These are phyloP conservation scores for Spizellomyces punctatus DNA, from an alignment of 192 early-diverging fungal species.

Conservation along the genomic window DNA sequence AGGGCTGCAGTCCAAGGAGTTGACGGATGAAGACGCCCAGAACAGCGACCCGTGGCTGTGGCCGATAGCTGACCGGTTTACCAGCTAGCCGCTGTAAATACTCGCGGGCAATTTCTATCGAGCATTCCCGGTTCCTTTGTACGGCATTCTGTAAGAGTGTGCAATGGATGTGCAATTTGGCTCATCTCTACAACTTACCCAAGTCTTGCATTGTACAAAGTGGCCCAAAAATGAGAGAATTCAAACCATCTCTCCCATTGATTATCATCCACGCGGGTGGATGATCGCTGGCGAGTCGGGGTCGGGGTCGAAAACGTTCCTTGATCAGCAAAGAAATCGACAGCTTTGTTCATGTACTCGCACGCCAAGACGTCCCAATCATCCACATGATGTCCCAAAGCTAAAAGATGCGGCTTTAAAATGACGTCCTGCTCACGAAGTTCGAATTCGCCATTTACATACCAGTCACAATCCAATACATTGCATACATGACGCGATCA, in stretches of 20 bases:
- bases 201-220: conserved; percentile 6
- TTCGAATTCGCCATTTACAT: neutral
- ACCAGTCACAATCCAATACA: conserved; percentile 1
- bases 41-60: conserved; percentile 29
- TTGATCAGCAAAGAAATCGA: conserved; percentile 22
- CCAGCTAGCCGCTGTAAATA: conserved; percentile 6
- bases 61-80: conserved; percentile 13
- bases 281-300: neutral
- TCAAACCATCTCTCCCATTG: conserved; percentile 34
- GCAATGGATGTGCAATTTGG: no score
- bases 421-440: neutral
- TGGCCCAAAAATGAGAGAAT: conserved; percentile 11
- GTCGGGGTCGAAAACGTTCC: neutral
- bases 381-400: conserved; percentile 13
- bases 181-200: conserved; percentile 2
- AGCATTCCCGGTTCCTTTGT: no score
- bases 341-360: conserved; percentile 2
- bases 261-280: conserved; percentile 17
- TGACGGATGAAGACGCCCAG: conserved; percentile 21
- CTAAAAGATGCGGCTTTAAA: neutral
- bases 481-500: neutral
- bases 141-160: no score
- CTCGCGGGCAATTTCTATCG: neutral
- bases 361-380: conserved; percentile 10
- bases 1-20: neutral